Percentiles rank a stretch among this genome's conserved stretches.
These are phyloP conservation scores for Tricholoma matsutake DNA, from an alignment of 768 basidiomycete genomes.

Conservation along the genomic window DNA sequence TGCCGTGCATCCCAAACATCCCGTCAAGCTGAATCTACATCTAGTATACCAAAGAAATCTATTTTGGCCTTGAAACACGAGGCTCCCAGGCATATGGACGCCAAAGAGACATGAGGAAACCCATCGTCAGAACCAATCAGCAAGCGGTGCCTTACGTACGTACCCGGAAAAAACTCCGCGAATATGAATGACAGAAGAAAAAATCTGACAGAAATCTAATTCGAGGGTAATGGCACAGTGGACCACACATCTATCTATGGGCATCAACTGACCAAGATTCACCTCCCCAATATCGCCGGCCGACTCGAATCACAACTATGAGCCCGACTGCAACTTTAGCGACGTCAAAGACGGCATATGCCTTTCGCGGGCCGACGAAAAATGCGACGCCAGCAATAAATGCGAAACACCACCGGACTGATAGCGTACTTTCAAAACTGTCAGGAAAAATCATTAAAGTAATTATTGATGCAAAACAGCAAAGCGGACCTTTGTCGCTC, in stretches of 20 bases:
- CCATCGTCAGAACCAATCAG: not conserved
- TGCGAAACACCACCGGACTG: conserved; percentile 53
- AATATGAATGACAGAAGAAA: not conserved
- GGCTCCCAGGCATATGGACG: not conserved
- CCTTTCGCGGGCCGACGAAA: conserved; percentile 61
- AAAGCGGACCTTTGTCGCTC: conserved; percentile 38
- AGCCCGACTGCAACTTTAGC: conserved; percentile 47
- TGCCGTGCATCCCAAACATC: not conserved
- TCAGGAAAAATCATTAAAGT: conserved; percentile 4
- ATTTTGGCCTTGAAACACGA: not conserved
- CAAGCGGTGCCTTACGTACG: not conserved
- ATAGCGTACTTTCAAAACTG: conserved; percentile 40
- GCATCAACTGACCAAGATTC: conserved; percentile 25
- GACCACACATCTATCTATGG: not conserved
- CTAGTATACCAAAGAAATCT: not conserved
- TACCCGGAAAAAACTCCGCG: not conserved
- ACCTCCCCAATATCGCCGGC: conserved; percentile 49
- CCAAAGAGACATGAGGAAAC: not conserved
- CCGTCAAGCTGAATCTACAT: not conserved
- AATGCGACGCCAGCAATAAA: conserved; percentile 53
- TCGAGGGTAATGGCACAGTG: not conserved
- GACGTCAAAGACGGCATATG: conserved; percentile 64
- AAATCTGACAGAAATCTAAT: not conserved
- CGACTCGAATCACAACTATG: conserved; percentile 45
- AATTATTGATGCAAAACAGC: conserved; percentile 4